Evolutionary conservation across 108 stramenopile genomes (phyloP), one percentile per base, ranked within the genome.

Genomic region (Discostella pseudostelligera): DNA sequence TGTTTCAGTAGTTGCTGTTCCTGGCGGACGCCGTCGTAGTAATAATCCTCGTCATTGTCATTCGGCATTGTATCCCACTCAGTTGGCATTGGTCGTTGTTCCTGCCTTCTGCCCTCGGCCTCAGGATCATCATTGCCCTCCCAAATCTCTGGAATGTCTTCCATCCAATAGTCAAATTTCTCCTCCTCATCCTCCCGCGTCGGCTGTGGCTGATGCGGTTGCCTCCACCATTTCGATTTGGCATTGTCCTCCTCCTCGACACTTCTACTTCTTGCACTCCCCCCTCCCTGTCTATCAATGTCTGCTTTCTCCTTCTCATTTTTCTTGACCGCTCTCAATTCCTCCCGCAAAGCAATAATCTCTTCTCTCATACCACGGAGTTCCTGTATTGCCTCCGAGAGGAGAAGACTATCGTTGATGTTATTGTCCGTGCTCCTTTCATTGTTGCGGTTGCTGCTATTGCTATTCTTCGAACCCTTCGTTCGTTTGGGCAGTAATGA

Each of bases 301-400:
- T 32, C 43, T 39, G 29, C 39, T 4, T 42, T 28, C 39, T 59
- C 24, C 56, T 56, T 20, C 67, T 82, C 57, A 60, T 77, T 56
- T 3, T 67, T 56, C 67, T 79, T 83, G 21, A 92, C 24, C 44
- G 63, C 40, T 32, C 80, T 74, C 46, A 92, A 67, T 32, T 92
- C 90, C 65, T 81, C 67, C 60, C 87, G 65, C 67, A 92, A 59
- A n/a, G 74, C 65, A 49, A 84, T 75, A 53, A 92, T 86, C 76
- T 92, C 90, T 53, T 85, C 67, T 55, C 83, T 83, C 71, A 92
- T 70, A 35, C 51, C 60, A 17, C 81, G 84, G 17, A 92, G 61
- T 79, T 92, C 90, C 32, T 74, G 62, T 16, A 35, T 19, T 0
- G 90, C 82, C 62, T 83, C 79, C 19, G 58, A 53, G 69, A 89